phyloP scores from a whole-genome alignment of 352 stramenopile species.

The Globisporangium alternatum region DNA sequence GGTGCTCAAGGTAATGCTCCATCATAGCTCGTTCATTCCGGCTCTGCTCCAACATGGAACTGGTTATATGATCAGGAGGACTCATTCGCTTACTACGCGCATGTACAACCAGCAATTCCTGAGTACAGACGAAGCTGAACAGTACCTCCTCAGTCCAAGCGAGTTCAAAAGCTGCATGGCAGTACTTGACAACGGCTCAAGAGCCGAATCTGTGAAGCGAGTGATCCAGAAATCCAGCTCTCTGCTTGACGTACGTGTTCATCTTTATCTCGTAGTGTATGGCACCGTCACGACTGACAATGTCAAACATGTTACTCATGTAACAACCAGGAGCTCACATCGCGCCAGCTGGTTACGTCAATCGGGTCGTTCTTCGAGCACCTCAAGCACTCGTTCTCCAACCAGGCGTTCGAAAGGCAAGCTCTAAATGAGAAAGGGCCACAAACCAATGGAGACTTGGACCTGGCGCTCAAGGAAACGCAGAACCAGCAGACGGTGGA shows the following conservation, averaged over 20 bases:
- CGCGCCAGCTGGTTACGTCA: conserved; percentile 32
- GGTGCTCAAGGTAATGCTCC: conserved; percentile 20
- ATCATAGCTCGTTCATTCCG: neutral
- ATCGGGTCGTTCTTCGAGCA: conserved; percentile 39
- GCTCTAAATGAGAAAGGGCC: neutral
- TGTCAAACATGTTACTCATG: neutral
- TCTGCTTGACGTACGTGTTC: conserved; percentile 29
- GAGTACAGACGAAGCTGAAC: conserved; percentile 21
- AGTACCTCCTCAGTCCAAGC: conserved; percentile 25
- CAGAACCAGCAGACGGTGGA: neutral
- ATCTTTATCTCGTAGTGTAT: neutral
- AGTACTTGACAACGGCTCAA: conserved; percentile 11
- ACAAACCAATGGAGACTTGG: neutral
- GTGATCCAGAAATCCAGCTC: conserved; percentile 27
- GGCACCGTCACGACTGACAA: neutral
- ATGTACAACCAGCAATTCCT: conserved; percentile 20
- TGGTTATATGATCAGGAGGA: neutral
- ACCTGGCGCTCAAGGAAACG: neutral
- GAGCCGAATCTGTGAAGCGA: conserved; percentile 21
- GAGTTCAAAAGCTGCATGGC: conserved; percentile 14
- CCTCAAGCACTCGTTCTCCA: conserved; percentile 25
- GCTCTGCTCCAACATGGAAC: neutral
- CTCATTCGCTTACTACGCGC: conserved; percentile 2
- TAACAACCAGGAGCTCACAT: conserved; percentile 30
- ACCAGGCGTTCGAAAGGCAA: conserved; percentile 19